Conservation (phyloP, 306 rosid genomes). For the Gynostemma pentaphyllum region DNA sequence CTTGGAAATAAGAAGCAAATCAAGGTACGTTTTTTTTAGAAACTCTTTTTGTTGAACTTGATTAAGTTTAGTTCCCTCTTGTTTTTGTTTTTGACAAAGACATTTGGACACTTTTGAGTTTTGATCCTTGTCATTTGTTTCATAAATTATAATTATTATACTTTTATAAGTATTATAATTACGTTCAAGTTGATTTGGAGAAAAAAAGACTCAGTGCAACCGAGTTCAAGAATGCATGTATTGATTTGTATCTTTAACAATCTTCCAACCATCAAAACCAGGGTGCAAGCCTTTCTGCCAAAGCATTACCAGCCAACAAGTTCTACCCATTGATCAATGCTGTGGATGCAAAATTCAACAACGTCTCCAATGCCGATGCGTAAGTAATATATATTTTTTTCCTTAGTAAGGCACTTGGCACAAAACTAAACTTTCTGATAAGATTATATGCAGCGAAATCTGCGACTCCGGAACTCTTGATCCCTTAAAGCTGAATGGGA, state of each 20-base stretch:
- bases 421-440: not conserved
- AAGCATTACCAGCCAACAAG: not conserved
- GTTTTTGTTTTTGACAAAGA: too few species aligned
- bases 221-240: too few species aligned
- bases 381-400: not conserved
- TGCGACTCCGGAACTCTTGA: constrained; percentile 37
- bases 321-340: constrained; percentile 7
- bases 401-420: not conserved
- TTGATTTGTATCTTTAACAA: not conserved
- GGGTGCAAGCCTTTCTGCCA: not conserved
- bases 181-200: too few species aligned
- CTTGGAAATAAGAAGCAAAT: constrained; percentile 24
- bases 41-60: too few species aligned
- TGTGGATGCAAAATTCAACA: constrained; percentile 3
- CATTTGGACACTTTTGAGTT: too few species aligned
- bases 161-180: too few species aligned
- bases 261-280: constrained; percentile 1
- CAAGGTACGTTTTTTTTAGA: not conserved
- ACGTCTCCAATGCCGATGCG: not conserved
- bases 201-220: too few species aligned
- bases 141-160: too few species aligned
- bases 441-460: constrained; percentile 12
- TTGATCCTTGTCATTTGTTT: too few species aligned
- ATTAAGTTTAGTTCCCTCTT: too few species aligned
- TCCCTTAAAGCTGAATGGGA: constrained; percentile 39